Conservation (phyloP, 1,284 basidiomycete genomes). For the Naganishia sp. region DNA sequence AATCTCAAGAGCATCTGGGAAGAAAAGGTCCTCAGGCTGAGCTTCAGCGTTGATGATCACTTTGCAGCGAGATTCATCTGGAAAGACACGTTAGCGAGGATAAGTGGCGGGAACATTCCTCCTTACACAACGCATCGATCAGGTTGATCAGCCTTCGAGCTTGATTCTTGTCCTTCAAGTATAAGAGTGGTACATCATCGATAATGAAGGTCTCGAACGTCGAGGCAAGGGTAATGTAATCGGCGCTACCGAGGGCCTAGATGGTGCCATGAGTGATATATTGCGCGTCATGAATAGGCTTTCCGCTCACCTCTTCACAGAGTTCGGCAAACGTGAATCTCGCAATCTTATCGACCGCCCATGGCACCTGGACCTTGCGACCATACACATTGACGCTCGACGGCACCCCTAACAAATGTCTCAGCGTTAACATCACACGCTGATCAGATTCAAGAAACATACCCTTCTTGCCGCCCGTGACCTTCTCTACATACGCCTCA, state of each 20-base stretch:
- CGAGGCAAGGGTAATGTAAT: slow-evolving; percentile 67
- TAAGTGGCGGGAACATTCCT: slow-evolving; percentile 42
- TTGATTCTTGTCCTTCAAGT: slow-evolving; percentile 64
- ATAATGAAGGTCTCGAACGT: slow-evolving; percentile 64
- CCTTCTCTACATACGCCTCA: slow-evolving; percentile 44
- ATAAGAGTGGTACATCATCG: slow-evolving; percentile 63
- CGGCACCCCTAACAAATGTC: slow-evolving; percentile 36
- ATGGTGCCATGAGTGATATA: slow-evolving; percentile 1
- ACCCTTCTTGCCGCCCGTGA: slow-evolving; percentile 40
- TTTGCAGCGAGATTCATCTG: slow-evolving; percentile 54
- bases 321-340: slow-evolving; percentile 65
- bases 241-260: slow-evolving; percentile 66
- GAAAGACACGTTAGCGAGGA: background rate
- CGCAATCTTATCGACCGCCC: slow-evolving; percentile 55
- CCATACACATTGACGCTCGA: slow-evolving; percentile 57
- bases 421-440: background rate
- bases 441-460: slow-evolving; percentile 20
- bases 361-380: slow-evolving; percentile 59
- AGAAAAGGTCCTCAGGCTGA: slow-evolving; percentile 62
- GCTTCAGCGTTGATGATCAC: slow-evolving; percentile 57
- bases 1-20: slow-evolving; percentile 58
- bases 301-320: slow-evolving; percentile 60
- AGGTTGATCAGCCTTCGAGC: slow-evolving; percentile 70
- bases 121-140: slow-evolving; percentile 66
- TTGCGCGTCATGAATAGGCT: slow-evolving; percentile 1